Conservation (phyloP, 768 basidiomycete species). For the Exsudoporus frostii region DNA sequence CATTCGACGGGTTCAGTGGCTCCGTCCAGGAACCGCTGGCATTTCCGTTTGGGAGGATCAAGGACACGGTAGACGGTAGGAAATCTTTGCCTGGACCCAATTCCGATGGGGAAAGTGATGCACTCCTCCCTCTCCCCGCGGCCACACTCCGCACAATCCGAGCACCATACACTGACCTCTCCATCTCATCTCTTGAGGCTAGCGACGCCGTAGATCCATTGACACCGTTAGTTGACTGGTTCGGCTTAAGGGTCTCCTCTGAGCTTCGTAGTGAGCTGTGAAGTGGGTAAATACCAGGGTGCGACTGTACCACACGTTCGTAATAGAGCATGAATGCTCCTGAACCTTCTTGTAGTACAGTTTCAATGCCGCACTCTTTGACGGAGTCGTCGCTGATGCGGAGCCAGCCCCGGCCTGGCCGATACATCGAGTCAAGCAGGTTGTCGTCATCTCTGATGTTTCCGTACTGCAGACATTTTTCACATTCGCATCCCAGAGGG, state of each 20-base stretch:
- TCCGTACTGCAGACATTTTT: conserved; percentile 43
- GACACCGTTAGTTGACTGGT: conserved; percentile 33
- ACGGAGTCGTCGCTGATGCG: conserved; percentile 86
- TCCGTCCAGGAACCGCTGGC: conserved; percentile 10
- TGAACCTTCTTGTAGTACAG: conserved; percentile 68
- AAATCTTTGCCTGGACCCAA: conserved; percentile 17
- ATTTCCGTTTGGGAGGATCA: conserved; percentile 24
- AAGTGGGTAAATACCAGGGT: conserved; percentile 33
- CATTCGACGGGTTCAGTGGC: conserved; percentile 7
- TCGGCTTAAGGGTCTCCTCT: conserved; percentile 64
- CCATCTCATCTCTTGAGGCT: conserved; percentile 24
- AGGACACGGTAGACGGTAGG: conserved; percentile 2
- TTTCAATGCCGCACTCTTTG: conserved; percentile 69
- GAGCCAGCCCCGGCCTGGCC: conserved; percentile 73
- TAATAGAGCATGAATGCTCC: conserved; percentile 94
- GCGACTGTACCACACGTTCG: conserved; percentile 57
- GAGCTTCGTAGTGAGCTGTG: conserved; percentile 45
- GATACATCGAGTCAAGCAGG: conserved; percentile 26
- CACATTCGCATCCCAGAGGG: conserved; percentile 46
- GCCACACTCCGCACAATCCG: conserved; percentile 58
- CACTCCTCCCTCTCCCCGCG: conserved; percentile 42
- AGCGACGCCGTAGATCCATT: conserved; percentile 50
- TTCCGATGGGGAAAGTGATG: conserved; percentile 33
- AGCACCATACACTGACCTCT: conserved; percentile 35
- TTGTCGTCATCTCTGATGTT: conserved; percentile 60